A percentile compares a stretch with the other conserved stretches of the same genome.
Evolutionary conservation across 768 basidiomycete species (phyloP).

Genomic region (Leccinum rimulosum): DNA sequence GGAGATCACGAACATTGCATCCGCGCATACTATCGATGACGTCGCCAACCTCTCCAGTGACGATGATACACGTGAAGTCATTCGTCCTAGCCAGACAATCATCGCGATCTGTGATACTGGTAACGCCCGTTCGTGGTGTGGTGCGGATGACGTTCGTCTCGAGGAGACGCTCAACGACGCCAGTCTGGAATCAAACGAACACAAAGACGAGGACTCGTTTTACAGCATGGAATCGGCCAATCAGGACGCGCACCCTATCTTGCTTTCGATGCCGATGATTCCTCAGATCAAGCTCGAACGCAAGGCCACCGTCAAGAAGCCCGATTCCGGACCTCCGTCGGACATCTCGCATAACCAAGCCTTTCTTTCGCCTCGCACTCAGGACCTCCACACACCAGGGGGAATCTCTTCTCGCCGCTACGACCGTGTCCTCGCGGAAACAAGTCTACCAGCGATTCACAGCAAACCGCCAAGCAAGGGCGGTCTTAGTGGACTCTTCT

Average conservation of each 20-base stretch:
- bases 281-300: conserved; percentile 28
- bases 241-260: conserved; percentile 18
- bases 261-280: conserved; percentile 30
- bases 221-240: conserved; percentile 29
- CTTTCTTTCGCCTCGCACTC: conserved; percentile 23
- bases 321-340: neutral
- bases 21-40: conserved; percentile 11
- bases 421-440: conserved; percentile 3
- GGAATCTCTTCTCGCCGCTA: conserved; percentile 20
- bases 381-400: conserved; percentile 9
- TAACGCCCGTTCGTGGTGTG: neutral
- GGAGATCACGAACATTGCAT: conserved; percentile 11
- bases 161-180: neutral
- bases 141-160: neutral
- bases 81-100: conserved; percentile 3
- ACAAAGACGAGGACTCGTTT: conserved; percentile 17
- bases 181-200: neutral
- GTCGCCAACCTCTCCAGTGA: conserved; percentile 6
- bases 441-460: neutral
- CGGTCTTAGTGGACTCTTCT: neutral
- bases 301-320: conserved; percentile 23
- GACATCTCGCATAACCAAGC: conserved; percentile 1
- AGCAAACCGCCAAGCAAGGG: neutral
- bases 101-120: neutral
- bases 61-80: neutral